Conservation (phyloP, 495 filamentous ascomycete genomes). For the Terfezia claveryi region DNA sequence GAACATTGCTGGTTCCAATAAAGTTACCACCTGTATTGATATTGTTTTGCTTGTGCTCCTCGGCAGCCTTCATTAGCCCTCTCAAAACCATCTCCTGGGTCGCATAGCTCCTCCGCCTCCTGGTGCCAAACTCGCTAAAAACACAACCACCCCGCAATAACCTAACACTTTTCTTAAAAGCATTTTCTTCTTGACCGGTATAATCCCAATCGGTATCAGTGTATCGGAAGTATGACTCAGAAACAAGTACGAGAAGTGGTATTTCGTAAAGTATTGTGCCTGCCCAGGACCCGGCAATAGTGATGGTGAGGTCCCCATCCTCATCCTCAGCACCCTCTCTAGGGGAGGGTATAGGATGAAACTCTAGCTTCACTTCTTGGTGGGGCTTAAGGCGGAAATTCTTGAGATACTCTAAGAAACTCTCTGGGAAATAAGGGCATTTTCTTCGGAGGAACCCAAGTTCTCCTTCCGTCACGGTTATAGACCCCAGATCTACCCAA, state of each 20-base stretch:
- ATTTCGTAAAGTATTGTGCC: slow-evolving; percentile 98
- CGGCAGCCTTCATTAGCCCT: slow-evolving; percentile 51
- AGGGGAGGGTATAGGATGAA: slow-evolving; percentile 30
- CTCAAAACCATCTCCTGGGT: slow-evolving; percentile 82
- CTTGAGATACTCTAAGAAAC: slow-evolving; percentile 59
- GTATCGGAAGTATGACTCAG: slow-evolving; percentile 93
- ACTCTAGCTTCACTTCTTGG: slow-evolving; percentile 54
- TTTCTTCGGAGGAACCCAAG: slow-evolving; percentile 50
- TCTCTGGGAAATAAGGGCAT: slow-evolving; percentile 58
- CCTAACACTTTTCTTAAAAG: slow-evolving; percentile 49
- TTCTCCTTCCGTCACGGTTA: slow-evolving; percentile 57
- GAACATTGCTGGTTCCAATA: slow-evolving; percentile 84
- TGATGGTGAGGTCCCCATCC: slow-evolving; percentile 48
- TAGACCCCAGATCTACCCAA: slow-evolving; percentile 46
- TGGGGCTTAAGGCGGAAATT: slow-evolving; percentile 58
- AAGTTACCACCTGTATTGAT: slow-evolving; percentile 41
- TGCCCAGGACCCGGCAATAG: slow-evolving; percentile 63
- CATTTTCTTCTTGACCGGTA: slow-evolving; percentile 61
- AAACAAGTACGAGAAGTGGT: slow-evolving; percentile 71
- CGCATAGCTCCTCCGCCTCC: slow-evolving; percentile 73
- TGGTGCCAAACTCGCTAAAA: slow-evolving; percentile 83
- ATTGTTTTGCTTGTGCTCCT: slow-evolving; percentile 36
- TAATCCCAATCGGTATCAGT: slow-evolving; percentile 77
- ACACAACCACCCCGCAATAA: slow-evolving; percentile 64
- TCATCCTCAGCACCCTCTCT: slow-evolving; percentile 35